A percentile compares a stretch with the other conserved stretches of the same genome.
These are phyloP conservation scores for Plasmodium gaboni DNA, from an alignment of 169 alveolate genomes.

Conservation along the genomic window DNA sequence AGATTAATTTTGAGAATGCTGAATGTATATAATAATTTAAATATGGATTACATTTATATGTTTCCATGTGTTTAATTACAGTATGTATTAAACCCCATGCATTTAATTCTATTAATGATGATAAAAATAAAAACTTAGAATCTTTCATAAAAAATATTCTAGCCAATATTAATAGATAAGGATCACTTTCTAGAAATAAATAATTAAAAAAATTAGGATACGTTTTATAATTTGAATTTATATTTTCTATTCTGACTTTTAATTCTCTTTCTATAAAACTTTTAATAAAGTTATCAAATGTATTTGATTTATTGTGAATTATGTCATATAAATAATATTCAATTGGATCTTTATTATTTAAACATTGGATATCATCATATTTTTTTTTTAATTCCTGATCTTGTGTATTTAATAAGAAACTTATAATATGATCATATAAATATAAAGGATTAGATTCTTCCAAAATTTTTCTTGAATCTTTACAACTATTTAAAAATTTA, in stretches of 20 bases:
- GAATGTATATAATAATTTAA: slow-evolving; percentile 28
- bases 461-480: slow-evolving; percentile 3
- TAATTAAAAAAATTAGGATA: slow-evolving; percentile 26
- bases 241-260: slow-evolving; percentile 21
- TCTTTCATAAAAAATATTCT: slow-evolving; percentile 35
- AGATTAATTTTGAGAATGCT: slow-evolving; percentile 1
- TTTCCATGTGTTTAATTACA: slow-evolving; percentile 26
- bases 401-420: slow-evolving; percentile 13
- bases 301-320: slow-evolving; percentile 18
- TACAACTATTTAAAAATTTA: background rate
- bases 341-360: slow-evolving; percentile 27
- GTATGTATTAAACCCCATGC: slow-evolving; percentile 30
- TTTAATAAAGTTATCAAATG: slow-evolving; percentile 33
- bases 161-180: slow-evolving; percentile 15
- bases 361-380: slow-evolving; percentile 17
- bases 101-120: slow-evolving; percentile 47
- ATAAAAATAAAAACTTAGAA: slow-evolving; percentile 32
- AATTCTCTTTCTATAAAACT: slow-evolving; percentile 54
- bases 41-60: slow-evolving; percentile 39
- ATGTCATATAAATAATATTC: slow-evolving; percentile 22
- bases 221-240: slow-evolving; percentile 5
- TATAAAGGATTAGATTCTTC: slow-evolving; percentile 16
- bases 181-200: slow-evolving; percentile 24
- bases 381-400: slow-evolving; percentile 52
- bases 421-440: slow-evolving; percentile 15